Evolutionary conservation across 140 eudicot species (phyloP).

Genomic region (Stevia rebaudiana): DNA sequence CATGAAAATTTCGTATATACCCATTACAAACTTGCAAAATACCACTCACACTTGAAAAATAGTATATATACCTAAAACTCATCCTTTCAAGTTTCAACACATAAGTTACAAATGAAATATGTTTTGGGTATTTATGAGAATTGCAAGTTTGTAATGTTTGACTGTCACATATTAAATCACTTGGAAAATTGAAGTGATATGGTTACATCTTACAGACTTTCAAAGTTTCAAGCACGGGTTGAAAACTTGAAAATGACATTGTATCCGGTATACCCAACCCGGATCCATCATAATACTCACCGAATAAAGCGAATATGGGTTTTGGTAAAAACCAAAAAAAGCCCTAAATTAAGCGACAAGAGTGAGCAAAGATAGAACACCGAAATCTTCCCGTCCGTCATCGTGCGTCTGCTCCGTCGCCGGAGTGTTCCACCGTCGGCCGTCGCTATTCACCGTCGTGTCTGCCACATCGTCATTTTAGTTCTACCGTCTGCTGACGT

Average conservation of each 20-base stretch:
- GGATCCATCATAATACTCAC: background rate
- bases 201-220: too few relatives aligned
- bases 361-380: slow-evolving; percentile 19
- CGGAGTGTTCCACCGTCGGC: slow-evolving; percentile 18
- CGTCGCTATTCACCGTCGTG: background rate
- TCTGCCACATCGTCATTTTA: background rate
- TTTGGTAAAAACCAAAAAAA: slow-evolving; percentile 10
- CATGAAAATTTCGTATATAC: too few relatives aligned
- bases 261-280: background rate
- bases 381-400: slow-evolving; percentile 11
- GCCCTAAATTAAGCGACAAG: slow-evolving; percentile 25
- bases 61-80: too few relatives aligned
- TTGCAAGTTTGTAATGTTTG: too few relatives aligned
- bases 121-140: too few relatives aligned
- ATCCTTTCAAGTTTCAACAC: too few relatives aligned
- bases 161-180: background rate
- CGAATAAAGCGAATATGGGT: slow-evolving; percentile 19
- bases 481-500: slow-evolving; percentile 2
- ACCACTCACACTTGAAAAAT: too few relatives aligned
- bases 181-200: too few relatives aligned
- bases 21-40: too few relatives aligned
- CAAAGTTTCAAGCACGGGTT: too few relatives aligned
- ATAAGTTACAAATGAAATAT: too few relatives aligned
- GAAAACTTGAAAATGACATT: background rate
- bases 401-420: slow-evolving; percentile 29